Base-by-base conservation (phyloP, 2,329 filamentous ascomycete species). In the Geosmithia flava region DNA sequence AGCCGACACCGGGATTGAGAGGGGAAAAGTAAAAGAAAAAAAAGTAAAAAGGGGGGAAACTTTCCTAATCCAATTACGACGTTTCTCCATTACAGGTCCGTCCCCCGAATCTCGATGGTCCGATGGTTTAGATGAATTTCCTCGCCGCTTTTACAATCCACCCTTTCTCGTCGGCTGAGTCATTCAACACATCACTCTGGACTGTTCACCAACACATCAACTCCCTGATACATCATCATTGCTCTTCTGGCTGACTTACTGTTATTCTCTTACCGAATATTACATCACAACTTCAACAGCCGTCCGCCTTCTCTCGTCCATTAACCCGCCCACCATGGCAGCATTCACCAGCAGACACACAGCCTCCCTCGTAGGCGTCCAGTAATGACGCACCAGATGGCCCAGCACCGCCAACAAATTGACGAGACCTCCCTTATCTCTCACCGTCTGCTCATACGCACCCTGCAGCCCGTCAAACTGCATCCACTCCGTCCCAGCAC, bases 401-500 rank as follows among this genome's bases (percentile, higher is more conserved):
- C 41, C 33, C 19, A 49, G 2, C 19, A 49, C 37, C 3, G 13
- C 11, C 2, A 47, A 7, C 2, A 50, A 30, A 19, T 46, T 50
- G 3, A 40, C 19, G 8, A 50, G 10, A 3, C 49, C 49, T 15
- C 49, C 49, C 11, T 42, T 20, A 11, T 46, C 46, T 23, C 44
- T 17, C 20, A 48, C 43, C 4, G 29, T 47, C n/a, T 7, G 5
- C 23, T 50, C 49, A 40, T 45, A 48, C 13, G 49, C 49, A n/a
- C n/a, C 30, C 23, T 50, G 49, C 20, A 50, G 15, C 19, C 42
- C 42, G 33, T 66, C 59, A 42, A 62, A 65, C 2, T 47, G 48
- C 11, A 59, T 40, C 47, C 49, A 51, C 45, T 68, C 64, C 16
- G 53, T 51, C 1, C 66, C 65, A 8, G 58, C 53, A 0, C 70